Evolutionary conservation across 2,329 filamentous ascomycete species (phyloP), one percentile per base, ranked within the genome.

Genomic region (Penicillium decumbens): DNA sequence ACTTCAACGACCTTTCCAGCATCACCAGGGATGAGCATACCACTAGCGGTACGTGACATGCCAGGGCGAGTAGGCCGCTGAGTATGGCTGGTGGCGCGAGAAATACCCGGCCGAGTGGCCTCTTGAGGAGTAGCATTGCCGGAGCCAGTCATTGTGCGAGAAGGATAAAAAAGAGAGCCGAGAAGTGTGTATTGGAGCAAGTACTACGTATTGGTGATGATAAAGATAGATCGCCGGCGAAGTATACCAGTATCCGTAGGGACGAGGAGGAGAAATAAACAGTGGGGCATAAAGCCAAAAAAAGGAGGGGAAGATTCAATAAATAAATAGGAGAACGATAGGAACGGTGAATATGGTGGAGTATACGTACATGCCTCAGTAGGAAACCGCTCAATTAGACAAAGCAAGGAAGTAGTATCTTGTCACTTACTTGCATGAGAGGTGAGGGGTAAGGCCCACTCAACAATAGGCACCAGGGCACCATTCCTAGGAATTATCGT

Each of bases 1-100:
- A 89, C 77, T 72, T 89, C 85, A 62, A 89, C 80, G 38, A 82
- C 75, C 46, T 77, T 77, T 51, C 75, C 70, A 32, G 57, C 58
- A 24, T 75, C 75, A 37, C 70, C 70, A 28, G 78, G 77, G 48
- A 71, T 72, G 55, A 63, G 63, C 51, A 72, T 68, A 49, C 64
- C 54, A 57, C 60, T 58, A 25, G 61, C 63, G 49, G 55, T 53
- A 43, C 62, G 64, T 15, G 49, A 41, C 41, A 65, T 60, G 29
- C 54, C 62, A 53, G 33, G 33, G 33, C 33, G 33, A 37, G 33
- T 37, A 20, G 33, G 33, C 33, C 10, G 33, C 15, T 37, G 33
- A 20, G 59, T 83, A 54, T 73, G 70, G 55, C 84, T 80, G 54
- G 9, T 18, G 6, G 33, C 8, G 33, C 33, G 33, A 20, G 33